Conservation (phyloP, 2,329 filamentous ascomycete species). For the Dactylellina parvicollis region DNA sequence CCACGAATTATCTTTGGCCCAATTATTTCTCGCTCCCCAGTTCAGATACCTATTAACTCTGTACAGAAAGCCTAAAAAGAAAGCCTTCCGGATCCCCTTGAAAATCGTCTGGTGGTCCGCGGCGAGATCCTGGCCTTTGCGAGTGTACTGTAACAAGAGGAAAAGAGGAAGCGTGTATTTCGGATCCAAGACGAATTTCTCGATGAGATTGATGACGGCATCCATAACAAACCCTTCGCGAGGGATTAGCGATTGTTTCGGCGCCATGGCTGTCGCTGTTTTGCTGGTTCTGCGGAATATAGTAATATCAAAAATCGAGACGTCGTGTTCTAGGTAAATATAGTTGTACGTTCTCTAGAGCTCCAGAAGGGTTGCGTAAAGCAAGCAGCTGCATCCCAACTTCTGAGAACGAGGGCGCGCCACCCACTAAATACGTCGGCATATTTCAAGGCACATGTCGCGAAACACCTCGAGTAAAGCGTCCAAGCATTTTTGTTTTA, state of each 20-base stretch:
- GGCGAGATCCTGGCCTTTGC: slow-evolving; percentile 68
- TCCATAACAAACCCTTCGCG: slow-evolving; percentile 51
- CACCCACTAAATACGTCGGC: slow-evolving; percentile 36
- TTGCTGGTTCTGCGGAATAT: neutral
- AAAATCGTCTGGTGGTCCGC: slow-evolving; percentile 67
- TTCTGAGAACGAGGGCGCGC: slow-evolving; percentile 13
- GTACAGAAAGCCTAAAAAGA: slow-evolving; percentile 67
- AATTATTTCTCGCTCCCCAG: slow-evolving; percentile 65
- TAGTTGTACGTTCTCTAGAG: neutral
- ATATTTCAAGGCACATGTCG: slow-evolving; percentile 45
- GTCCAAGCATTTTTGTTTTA: slow-evolving; percentile 35
- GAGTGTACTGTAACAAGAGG: slow-evolving; percentile 72
- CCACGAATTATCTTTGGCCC: slow-evolving; percentile 67
- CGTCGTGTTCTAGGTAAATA: neutral
- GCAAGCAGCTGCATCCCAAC: neutral
- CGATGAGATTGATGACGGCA: slow-evolving; percentile 60
- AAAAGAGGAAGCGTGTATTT: slow-evolving; percentile 72
- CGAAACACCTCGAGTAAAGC: neutral
- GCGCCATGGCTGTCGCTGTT: slow-evolving; percentile 16
- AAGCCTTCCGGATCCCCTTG: slow-evolving; percentile 67
- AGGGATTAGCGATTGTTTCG: slow-evolving; percentile 48
- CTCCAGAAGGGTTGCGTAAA: neutral
- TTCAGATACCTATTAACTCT: slow-evolving; percentile 67
- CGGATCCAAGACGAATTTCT: slow-evolving; percentile 72
- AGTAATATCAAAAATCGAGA: neutral